phyloP scores from a whole-genome alignment of 2,329 filamentous ascomycete species.

The Hirsutella minnesotensis region DNA sequence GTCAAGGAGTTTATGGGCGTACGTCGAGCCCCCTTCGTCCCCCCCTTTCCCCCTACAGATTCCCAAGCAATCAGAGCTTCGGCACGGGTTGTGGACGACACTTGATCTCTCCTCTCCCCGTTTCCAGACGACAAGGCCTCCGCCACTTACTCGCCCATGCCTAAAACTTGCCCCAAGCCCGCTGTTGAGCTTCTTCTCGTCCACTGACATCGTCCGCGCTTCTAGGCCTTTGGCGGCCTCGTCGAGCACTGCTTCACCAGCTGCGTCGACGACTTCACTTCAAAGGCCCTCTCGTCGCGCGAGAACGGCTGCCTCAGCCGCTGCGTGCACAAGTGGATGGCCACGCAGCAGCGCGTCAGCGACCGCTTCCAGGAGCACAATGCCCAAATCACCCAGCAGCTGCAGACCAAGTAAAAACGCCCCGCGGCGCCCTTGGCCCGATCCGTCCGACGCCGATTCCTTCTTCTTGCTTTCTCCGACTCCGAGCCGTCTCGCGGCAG shows the following conservation, averaged over 20 bases:
- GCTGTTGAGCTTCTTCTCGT: too few relatives aligned
- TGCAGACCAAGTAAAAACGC: constrained; percentile 25
- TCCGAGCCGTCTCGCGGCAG: too few relatives aligned
- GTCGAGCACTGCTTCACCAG: constrained; percentile 90
- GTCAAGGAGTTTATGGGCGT: constrained; percentile 99
- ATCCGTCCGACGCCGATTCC: too few relatives aligned
- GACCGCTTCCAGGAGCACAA: constrained; percentile 76
- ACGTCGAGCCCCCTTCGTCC: constrained; percentile 24
- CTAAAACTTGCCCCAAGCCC: too few relatives aligned
- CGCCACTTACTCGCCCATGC: too few relatives aligned
- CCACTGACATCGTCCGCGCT: too few relatives aligned
- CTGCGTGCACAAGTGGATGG: constrained; percentile 94
- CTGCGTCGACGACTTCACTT: constrained; percentile 97
- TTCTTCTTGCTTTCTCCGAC: too few relatives aligned
- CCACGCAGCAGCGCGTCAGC: constrained; percentile 77
- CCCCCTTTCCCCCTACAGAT: not conserved
- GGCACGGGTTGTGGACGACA: too few relatives aligned
- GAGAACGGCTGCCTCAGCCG: constrained; percentile 88
- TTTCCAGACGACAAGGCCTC: too few relatives aligned
- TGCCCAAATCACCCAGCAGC: constrained; percentile 43
- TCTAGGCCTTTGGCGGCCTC: constrained; percentile 23
- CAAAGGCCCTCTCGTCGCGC: constrained; percentile 78
- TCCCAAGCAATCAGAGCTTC: too few relatives aligned
- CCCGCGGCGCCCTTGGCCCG: too few relatives aligned
- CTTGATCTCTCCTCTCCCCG: too few relatives aligned